Base-by-base conservation (phyloP, 495 filamentous ascomycete species). In the Penicillium atrosanguineum region DNA sequence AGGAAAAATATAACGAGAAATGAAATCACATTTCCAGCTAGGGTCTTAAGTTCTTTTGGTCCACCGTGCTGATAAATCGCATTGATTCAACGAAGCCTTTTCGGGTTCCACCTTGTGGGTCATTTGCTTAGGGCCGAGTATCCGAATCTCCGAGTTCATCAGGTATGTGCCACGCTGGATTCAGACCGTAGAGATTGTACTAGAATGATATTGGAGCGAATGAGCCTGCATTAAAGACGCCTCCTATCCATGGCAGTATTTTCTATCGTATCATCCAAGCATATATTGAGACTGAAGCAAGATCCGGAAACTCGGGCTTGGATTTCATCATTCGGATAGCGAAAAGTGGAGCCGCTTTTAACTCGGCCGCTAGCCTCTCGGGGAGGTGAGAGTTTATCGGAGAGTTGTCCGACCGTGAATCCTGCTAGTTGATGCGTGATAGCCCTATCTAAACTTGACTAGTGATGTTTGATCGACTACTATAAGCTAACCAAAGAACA, bases 41-140 rank as follows among this genome's bases (percentile, higher is more conserved):
- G n/a, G 16, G n/a, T 19, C 6, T 44, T n/a, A 44, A 28, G 21
- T 11, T 12, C 14, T 1, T 18, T 18, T 46, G 44, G 28, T 25
- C 26, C 26, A 20, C 34, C 5, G 25, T 43, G 50, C 55, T 58
- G 45, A 58, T 43, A 53, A 57, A 57, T 58, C 44, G 44, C 6
- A 15, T 18, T 50, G 18, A 45, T 34, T 31, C n/a, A 40, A 37
- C 29, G 31, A 39, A 20, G 15, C 42, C 21, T 9, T 52, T 34
- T 20, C 11, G 16, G 16, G 18, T 34, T n/a, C 31, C 31, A 9
- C 14, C 8, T 40, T 45, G 52, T 57, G 54, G 54, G 54, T 57
- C 54, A 8, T 5, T 50, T 56, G 53, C 53, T 19, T 48, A 48
- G 23, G 31, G 21, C 47, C 41, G 47, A 52, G n/a, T 38, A 16